phyloP scores from a whole-genome alignment of 2,329 filamentous ascomycete species.

The Lachnellula hyalina region DNA sequence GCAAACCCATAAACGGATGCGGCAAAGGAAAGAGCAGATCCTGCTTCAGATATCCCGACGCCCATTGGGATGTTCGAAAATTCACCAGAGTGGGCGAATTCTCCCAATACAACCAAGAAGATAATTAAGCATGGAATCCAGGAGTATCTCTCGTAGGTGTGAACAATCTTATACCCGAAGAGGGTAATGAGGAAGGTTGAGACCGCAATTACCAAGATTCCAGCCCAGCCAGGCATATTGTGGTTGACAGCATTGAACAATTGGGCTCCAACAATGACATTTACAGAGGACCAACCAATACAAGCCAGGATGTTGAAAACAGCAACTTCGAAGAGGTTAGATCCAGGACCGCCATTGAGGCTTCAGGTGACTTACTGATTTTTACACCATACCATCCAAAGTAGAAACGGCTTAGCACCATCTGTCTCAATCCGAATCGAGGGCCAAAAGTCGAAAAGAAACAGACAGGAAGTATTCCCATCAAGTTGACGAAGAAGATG shows the following conservation, averaged over 20 bases:
- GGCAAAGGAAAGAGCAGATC: constrained; percentile 59
- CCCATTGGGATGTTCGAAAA: constrained; percentile 58
- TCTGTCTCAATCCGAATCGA: constrained; percentile 68
- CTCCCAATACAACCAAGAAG: constrained; percentile 65
- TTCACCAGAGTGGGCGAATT: constrained; percentile 60
- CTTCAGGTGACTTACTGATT: constrained; percentile 45
- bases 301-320: constrained; percentile 66
- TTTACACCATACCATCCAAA: constrained; percentile 70
- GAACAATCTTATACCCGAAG: constrained; percentile 71
- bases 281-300: constrained; percentile 71
- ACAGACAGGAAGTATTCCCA: constrained; percentile 67
- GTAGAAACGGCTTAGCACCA: constrained; percentile 73
- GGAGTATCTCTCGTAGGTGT: constrained; percentile 69
- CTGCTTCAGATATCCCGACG: constrained; percentile 53
- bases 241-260: constrained; percentile 68
- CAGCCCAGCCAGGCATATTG: constrained; percentile 65
- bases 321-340: constrained; percentile 44
- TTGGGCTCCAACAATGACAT: constrained; percentile 75
- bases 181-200: constrained; percentile 65
- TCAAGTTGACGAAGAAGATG: constrained; percentile 69
- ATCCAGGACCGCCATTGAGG: neutral
- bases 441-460: constrained; percentile 77
- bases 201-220: constrained; percentile 67
- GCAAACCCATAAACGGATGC: constrained; percentile 63
- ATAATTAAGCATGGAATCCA: constrained; percentile 71